These are phyloP conservation scores for Aspergillus cejpii DNA, from an alignment of 2,329 filamentous ascomycete species.

Conservation along the genomic window DNA sequence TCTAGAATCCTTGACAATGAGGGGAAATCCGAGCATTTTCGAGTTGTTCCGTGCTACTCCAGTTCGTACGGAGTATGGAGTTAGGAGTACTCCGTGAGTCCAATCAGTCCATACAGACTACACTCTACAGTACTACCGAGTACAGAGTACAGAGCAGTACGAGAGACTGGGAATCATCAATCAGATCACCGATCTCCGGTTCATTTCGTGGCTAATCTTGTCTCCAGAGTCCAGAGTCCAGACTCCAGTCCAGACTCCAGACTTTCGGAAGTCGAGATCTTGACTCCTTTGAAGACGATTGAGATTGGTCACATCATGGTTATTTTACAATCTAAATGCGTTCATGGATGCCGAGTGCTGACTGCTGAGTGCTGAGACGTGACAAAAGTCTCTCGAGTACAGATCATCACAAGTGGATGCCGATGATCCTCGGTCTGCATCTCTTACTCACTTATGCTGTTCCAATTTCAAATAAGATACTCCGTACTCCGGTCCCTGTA, in stretches of 20 bases:
- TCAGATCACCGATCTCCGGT: slow-evolving; percentile 9
- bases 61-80: slow-evolving; percentile 1
- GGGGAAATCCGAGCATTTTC: neutral
- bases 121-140: no score
- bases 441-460: neutral
- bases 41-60: neutral
- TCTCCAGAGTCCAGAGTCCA: no score
- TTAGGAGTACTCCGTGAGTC: slow-evolving; percentile 1
- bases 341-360: no score
- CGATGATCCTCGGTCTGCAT: neutral
- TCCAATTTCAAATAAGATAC: no score
- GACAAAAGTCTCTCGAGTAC: neutral
- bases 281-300: no score
- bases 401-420: neutral
- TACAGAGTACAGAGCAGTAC: no score
- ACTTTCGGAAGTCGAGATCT: no score
- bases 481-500: neutral
- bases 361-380: neutral
- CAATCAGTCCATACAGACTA: no score
- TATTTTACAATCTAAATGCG: no score
- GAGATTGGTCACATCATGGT: no score
- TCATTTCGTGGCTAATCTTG: slow-evolving; percentile 3
- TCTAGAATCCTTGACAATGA: neutral
- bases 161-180: no score
- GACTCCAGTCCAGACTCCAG: no score